Evolutionary conservation across 805 yeast genomes (phyloP).

Genomic region (Blastobotrys chiropterorum): DNA sequence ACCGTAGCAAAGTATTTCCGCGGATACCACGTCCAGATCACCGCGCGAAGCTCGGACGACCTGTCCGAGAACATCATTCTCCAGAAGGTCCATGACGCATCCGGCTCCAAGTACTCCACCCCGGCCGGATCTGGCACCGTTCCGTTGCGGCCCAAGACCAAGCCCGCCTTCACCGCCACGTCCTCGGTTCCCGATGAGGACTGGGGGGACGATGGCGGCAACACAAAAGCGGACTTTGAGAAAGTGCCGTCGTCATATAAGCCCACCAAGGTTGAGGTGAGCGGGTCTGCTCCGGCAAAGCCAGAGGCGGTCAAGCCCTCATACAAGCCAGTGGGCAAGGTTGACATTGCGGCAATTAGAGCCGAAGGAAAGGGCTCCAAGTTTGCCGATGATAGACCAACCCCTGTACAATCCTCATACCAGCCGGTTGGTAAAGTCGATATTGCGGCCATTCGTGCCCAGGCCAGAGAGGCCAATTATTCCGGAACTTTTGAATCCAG

Average conservation of each 20-base stretch:
- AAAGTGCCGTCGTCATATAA: slow-evolving; percentile 56
- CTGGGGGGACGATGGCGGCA: slow-evolving; percentile 59
- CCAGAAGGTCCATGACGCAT: slow-evolving; percentile 75
- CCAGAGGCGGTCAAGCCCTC: slow-evolving; percentile 35
- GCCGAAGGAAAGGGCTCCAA: slow-evolving; percentile 30
- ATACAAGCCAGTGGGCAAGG: slow-evolving; percentile 57
- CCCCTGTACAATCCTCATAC: slow-evolving; percentile 42
- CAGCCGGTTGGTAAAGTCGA: slow-evolving; percentile 61
- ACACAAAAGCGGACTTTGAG: slow-evolving; percentile 25
- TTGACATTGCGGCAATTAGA: slow-evolving; percentile 42
- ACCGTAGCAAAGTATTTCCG: slow-evolving; percentile 35
- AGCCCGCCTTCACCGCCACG: slow-evolving; percentile 32
- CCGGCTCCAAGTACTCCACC: slow-evolving; percentile 90
- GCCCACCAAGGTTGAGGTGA: slow-evolving; percentile 58
- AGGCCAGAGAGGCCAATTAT: slow-evolving; percentile 23
- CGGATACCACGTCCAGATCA: slow-evolving; percentile 92
- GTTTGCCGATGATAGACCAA: slow-evolving; percentile 34
- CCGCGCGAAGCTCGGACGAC: slow-evolving; percentile 93
- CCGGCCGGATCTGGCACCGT: slow-evolving; percentile 24
- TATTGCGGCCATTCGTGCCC: slow-evolving; percentile 37
- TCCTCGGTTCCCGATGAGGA: slow-evolving; percentile 47
- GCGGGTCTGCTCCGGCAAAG: slow-evolving; percentile 42
- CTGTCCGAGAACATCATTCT: slow-evolving; percentile 72
- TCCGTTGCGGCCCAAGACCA: too few species aligned
- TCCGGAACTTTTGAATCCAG: slow-evolving; percentile 10